These are phyloP conservation scores for Leptodermis oblonga DNA, from an alignment of 257 asterid species.

Conservation along the genomic window DNA sequence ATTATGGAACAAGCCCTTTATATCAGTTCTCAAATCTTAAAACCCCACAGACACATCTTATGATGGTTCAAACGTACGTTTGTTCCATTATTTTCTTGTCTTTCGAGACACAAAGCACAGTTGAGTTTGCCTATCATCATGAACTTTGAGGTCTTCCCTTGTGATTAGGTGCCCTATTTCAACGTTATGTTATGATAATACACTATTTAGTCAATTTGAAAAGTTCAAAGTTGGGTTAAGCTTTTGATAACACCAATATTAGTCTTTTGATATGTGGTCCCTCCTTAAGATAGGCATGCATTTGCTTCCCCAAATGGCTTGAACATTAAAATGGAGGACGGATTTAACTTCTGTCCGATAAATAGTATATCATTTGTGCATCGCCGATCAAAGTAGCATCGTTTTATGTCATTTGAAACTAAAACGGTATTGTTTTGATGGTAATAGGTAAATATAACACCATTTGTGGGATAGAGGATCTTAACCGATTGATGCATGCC, in stretches of 20 bases:
- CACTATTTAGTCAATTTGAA: background rate
- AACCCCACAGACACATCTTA: background rate
- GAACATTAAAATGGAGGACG: no score
- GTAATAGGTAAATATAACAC: no score
- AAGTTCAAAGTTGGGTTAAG: constrained; percentile 16
- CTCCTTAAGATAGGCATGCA: constrained; percentile 17
- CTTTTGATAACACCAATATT: constrained; percentile 8
- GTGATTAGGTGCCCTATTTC: background rate
- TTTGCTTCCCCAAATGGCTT: background rate
- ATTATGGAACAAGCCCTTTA: background rate
- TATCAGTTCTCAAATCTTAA: background rate
- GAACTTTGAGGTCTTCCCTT: background rate
- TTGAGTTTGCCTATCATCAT: background rate
- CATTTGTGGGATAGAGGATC: no score
- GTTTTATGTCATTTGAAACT: background rate
- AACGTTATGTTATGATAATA: background rate
- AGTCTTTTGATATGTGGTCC: background rate
- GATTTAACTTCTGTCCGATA: no score
- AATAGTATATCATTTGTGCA: no score
- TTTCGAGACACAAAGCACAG: background rate
- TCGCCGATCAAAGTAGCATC: no score
- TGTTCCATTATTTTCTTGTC: background rate
- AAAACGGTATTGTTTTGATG: background rate
- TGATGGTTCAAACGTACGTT: background rate
- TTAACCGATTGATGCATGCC: no score